Conservation (phyloP, 495 filamentous ascomycete species). For the Rhypophila decipiens region DNA sequence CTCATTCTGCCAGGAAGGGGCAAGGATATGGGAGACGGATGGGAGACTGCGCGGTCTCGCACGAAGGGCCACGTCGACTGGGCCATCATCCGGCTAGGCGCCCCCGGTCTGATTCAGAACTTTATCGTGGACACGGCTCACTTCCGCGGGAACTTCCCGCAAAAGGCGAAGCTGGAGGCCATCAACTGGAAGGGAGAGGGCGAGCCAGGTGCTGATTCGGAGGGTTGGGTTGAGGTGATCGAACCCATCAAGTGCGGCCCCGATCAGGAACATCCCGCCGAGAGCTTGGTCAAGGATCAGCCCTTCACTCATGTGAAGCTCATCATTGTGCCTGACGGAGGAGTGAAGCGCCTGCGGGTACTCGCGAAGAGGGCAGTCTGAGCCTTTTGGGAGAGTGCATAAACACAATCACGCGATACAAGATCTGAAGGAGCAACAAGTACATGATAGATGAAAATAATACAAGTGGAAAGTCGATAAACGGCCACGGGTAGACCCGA, state of each 20-base stretch:
- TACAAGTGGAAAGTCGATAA: too few species aligned
- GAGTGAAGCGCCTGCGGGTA: slow-evolving; percentile 79
- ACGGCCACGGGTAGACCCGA: too few species aligned
- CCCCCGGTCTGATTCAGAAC: slow-evolving; percentile 60
- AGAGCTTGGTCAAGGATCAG: slow-evolving; percentile 44
- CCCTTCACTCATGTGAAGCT: slow-evolving; percentile 77
- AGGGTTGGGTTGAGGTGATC: slow-evolving; percentile 65
- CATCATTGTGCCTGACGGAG: slow-evolving; percentile 87
- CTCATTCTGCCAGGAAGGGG: slow-evolving; percentile 79
- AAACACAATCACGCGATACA: too few species aligned
- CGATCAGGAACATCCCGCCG: slow-evolving; percentile 78
- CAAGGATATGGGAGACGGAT: slow-evolving; percentile 89
- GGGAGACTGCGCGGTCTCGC: slow-evolving; percentile 82
- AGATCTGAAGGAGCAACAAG: not conserved
- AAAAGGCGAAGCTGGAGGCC: slow-evolving; percentile 65
- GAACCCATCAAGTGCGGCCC: slow-evolving; percentile 61
- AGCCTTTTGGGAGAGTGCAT: slow-evolving; percentile 9
- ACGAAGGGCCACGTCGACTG: slow-evolving; percentile 77
- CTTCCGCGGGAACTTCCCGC: slow-evolving; percentile 86
- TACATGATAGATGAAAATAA: not conserved
- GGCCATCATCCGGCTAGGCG: slow-evolving; percentile 73
- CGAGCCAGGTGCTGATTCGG: slow-evolving; percentile 53
- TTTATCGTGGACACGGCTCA: slow-evolving; percentile 83
- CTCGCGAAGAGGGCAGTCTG: slow-evolving; percentile 58
- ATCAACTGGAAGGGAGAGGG: slow-evolving; percentile 48